Evolutionary conservation across 768 basidiomycete genomes (phyloP), one percentile per base, ranked within the genome.

Genomic region (Tylopilus intermedius): DNA sequence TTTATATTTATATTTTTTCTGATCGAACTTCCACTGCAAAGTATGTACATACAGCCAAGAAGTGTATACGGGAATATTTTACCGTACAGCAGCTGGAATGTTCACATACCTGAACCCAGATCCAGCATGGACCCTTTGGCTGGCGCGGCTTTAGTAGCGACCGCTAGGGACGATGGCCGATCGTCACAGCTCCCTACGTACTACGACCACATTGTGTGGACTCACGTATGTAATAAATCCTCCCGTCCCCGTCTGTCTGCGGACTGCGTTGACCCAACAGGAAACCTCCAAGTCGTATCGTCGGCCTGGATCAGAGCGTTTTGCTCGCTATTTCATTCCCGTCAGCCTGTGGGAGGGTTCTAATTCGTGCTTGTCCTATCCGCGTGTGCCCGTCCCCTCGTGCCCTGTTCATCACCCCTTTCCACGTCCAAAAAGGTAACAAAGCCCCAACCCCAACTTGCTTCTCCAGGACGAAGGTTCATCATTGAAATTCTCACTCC

Each of bases 101-200:
- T 42, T 51, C 45, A 38, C 48, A 47, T 33, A 47, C 43, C 43
- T 35, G 18, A 33, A 48, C 44, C 47, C 33, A 63, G 60, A 60
- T 60, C 58, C 44, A 24, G 24, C 24, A 57, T 53, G 24, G 48
- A 55, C 51, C 55, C 41, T 51, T 40, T 5, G 48, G 52, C 45
- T 50, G 50, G 18, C 40, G 49, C 51, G 53, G 63, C 43, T 24
- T 58, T 63, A 30, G 58, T 60, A 61, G 58, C 58, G 61, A 65
- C 58, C 52, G 49, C 52, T 51, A 39, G 9, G 8, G 54, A 53
- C 56, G 41, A 59, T 49, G 14, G 50, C 49, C 61, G 64, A 64
- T 64, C 61, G 63, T 66, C 64, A 60, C 54, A 63, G 50, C 40
- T 42, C 43, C 44, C 38, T 66, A 64, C 63, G 63, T 64, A 64